Evolutionary conservation across 352 stramenopile species (phyloP), one percentile per base, ranked within the genome.

Genomic region (Globisporangium solare): DNA sequence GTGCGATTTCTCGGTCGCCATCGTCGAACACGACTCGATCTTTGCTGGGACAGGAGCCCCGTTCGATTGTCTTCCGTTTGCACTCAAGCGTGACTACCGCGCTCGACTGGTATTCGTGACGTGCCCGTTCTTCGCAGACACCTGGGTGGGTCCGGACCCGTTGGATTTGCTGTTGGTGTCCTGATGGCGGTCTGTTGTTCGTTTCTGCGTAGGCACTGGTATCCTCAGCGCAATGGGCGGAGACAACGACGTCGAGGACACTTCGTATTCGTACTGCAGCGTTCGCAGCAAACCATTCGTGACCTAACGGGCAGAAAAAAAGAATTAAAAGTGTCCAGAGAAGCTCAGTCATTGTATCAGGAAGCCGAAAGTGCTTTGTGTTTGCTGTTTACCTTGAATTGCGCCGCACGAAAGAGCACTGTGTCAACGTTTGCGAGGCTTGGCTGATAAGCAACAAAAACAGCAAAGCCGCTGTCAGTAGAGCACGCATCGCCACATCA

Each of bases 181-280:
- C 17, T 37, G 10, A 12, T 21, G 41, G 11, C 14, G 12, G 39
- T 12, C 20, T 39, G 22, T 13, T 39, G 22, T 13, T 48, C 42
- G 11, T 14, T 13, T 10, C 40, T 48, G 21, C 12, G 11, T 10
- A 15, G 7, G 7, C 18, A 5, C 17, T n/a, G 17, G 4, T 35
- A 7, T 35, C 27, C 27, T 35, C 27, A 35, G 27, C 27, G 27
- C 7, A 35, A 47, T 47, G 10, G 20, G 11, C 39, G 40, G 39
- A 65, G 52, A 22, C 51, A 37, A 7, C 51, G 52, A 53, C 48
- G 21, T 57, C 17, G 56, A 35, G 11, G 56, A n/a, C n/a, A n/a
- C 21, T 32, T 78, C 71, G 49, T 69, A 78, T 3, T 76, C 68
- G 10, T 66, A 31, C 35, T 73, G 55, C 41, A 79, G 53, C 4